Conservation (phyloP, 1,284 basidiomycete species). For the Trichosporon inkin region DNA sequence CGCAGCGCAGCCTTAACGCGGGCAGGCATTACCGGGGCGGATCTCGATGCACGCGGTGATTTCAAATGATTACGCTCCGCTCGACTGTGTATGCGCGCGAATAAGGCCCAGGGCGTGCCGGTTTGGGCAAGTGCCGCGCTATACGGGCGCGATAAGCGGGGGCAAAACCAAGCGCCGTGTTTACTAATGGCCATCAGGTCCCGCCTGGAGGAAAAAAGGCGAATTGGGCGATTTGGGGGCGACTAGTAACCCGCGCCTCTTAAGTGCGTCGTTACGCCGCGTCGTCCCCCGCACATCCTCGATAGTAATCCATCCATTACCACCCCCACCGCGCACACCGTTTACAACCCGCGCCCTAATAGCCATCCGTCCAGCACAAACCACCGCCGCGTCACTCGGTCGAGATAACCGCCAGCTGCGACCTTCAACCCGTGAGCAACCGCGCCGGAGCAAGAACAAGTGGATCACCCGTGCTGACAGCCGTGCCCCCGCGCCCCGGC, state of each 20-base stretch:
- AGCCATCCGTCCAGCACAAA: neutral
- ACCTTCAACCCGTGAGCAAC: constrained; percentile 14
- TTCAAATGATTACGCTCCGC: neutral
- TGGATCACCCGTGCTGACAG: neutral
- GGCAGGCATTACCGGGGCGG: neutral
- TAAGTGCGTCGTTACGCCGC: neutral
- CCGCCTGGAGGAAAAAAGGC: neutral
- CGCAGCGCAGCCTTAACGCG: too few relatives aligned
- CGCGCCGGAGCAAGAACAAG: neutral
- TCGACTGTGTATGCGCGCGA: neutral
- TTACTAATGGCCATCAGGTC: neutral
- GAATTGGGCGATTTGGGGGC: neutral
- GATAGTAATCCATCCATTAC: constrained; percentile 12
- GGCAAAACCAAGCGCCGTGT: neutral
- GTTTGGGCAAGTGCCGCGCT: neutral
- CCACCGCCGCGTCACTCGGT: constrained; percentile 5
- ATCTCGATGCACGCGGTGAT: neutral
- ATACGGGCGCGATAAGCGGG: neutral
- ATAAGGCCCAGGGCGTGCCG: neutral
- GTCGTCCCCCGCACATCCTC: neutral
- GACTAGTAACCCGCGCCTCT: neutral
- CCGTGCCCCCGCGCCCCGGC: neutral
- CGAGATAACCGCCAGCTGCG: constrained; percentile 18
- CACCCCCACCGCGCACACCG: neutral
- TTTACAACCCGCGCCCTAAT: neutral